Evolutionary conservation across 208 protist genomes (phyloP).

Genomic region (Leptomonas seymouri): DNA sequence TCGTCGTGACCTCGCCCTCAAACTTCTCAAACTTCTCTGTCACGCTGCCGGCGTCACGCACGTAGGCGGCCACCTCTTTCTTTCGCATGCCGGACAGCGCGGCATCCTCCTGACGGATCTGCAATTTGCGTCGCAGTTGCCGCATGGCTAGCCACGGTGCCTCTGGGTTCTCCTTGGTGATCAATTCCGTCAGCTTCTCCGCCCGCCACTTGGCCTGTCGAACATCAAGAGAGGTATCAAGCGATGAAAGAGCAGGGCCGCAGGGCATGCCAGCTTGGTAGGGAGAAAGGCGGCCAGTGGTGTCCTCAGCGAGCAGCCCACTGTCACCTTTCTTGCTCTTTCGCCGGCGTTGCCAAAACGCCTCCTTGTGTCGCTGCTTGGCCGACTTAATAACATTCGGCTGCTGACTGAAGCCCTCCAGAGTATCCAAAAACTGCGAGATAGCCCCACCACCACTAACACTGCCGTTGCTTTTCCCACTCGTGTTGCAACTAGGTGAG

Average conservation of each 20-base stretch:
- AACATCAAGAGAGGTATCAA: slow-evolving; percentile 24
- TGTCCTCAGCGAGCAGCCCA: slow-evolving; percentile 63
- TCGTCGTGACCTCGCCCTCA: slow-evolving; percentile 75
- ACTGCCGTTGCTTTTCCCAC: not conserved
- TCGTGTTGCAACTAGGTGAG: not conserved
- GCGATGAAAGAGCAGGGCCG: slow-evolving; percentile 57
- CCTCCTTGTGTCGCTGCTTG: slow-evolving; percentile 32
- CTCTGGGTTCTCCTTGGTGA: slow-evolving; percentile 47
- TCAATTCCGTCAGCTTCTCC: slow-evolving; percentile 51
- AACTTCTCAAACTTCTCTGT: slow-evolving; percentile 88
- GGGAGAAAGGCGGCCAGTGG: slow-evolving; percentile 60
- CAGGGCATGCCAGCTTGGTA: slow-evolving; percentile 58
- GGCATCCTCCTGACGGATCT: slow-evolving; percentile 39
- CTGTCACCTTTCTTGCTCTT: slow-evolving; percentile 6
- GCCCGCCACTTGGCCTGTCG: slow-evolving; percentile 69
- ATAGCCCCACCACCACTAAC: slow-evolving; percentile 30
- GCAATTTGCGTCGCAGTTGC: slow-evolving; percentile 40
- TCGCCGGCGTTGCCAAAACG: slow-evolving; percentile 34
- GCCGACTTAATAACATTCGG: slow-evolving; percentile 11
- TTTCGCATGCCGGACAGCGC: slow-evolving; percentile 65
- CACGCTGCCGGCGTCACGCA: slow-evolving; percentile 64
- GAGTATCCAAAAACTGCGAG: slow-evolving; percentile 56
- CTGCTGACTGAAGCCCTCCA: slow-evolving; percentile 52
- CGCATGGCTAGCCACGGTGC: slow-evolving; percentile 75
- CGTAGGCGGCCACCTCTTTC: slow-evolving; percentile 75